phyloP scores from a whole-genome alignment of 1,284 basidiomycete genomes.

The Ustilago nuda region DNA sequence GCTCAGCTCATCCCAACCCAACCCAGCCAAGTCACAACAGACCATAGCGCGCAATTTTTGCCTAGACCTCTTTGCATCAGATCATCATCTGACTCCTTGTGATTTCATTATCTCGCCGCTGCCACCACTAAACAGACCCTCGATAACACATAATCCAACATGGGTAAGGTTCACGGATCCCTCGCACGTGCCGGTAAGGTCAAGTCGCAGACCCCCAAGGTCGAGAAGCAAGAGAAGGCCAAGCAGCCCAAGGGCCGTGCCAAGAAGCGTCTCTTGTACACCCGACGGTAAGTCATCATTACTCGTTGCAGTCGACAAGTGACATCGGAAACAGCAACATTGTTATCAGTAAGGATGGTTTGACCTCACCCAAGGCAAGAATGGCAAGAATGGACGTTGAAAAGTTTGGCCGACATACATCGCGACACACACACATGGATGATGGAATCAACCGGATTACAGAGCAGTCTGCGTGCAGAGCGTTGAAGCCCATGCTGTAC shows the following conservation, averaged over 20 bases:
- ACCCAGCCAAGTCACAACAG: background rate
- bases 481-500: background rate
- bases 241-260: constrained; percentile 94
- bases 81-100: constrained; percentile 26
- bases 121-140: constrained; percentile 20
- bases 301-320: background rate
- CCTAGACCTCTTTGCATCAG: background rate
- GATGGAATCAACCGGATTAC: too few species aligned
- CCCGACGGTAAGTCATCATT: constrained; percentile 79
- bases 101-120: background rate
- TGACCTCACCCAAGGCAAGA: background rate
- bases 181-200: constrained; percentile 99
- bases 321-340: constrained; percentile 14
- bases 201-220: constrained; percentile 90
- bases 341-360: background rate
- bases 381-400: background rate
- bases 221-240: constrained; percentile 98
- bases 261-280: constrained; percentile 94
- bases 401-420: too few species aligned
- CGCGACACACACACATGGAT: too few species aligned
- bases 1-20: background rate
- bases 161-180: constrained; percentile 92
- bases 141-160: constrained; percentile 64
- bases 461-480: background rate
- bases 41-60: constrained; percentile 1